Evolutionary conservation across 768 basidiomycete species (phyloP), one percentile per base, ranked within the genome.

Genomic region (Cyclocybe cylindracea): DNA sequence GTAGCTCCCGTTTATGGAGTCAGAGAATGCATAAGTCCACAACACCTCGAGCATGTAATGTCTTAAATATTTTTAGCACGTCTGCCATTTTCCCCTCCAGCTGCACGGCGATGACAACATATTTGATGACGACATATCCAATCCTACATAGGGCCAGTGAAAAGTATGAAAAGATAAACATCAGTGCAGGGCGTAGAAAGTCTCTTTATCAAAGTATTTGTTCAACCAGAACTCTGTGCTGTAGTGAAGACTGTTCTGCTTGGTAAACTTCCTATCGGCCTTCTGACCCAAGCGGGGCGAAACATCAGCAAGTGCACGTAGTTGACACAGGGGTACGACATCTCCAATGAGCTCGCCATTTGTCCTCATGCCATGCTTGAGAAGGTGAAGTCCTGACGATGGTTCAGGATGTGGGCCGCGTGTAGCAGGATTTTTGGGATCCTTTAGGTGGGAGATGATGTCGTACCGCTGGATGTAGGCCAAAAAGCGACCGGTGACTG

Each of bases 141-240:
- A 44, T 32, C n/a, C 33, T 18, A 24, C 19, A 10, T 42, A 39
- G 24, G 24, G 24, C 24, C 24, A 24, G 16, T 13, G 13, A 39
- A 39, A 16, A 39, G 16, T 39, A 16, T 4, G 16, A 39, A 16
- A 13, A 39, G 13, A 39, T 13, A 39, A 39, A 16, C 16, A 39
- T 39, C 32, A 39, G 39, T 18, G 10, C 24, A 46, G 29, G 14
- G 49, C 50, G 16, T 41, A 61, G 14, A 62, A 63, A 1, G 65
- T 24, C 37, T 73, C 66, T 49, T 72, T 73, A 19, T 56, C 56
- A 40, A 63, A 69, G 48, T 70, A 72, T 43, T 66, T 66, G 41
- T 73, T 70, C 45, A 73, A 46, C 31, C 59, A 66, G 33, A 66
- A 69, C n/a, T 64, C 60, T 0, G 49, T 29, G 41, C 53, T 47